A percentile compares a stretch with the other conserved stretches of the same genome.
Evolutionary conservation across 106 monocot genomes (phyloP).

Genomic region (Chionographis japonica): DNA sequence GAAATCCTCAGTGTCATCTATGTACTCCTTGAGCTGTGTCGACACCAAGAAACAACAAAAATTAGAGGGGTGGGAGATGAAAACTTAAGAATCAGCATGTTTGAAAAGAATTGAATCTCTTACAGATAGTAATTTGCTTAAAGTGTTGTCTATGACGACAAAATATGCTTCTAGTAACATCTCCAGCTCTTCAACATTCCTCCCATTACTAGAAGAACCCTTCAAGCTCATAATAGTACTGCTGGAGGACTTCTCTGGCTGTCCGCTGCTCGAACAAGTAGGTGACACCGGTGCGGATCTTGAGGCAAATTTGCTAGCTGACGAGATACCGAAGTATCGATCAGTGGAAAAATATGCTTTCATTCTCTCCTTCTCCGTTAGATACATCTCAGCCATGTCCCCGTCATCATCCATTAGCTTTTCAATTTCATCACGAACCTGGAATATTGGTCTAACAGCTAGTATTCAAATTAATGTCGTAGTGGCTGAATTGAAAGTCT

Average conservation of each 20-base stretch:
- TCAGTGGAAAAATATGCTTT: conserved; percentile 19
- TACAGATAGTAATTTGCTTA: conserved; percentile 51
- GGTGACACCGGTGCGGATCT: conserved; percentile 43
- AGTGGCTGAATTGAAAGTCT: not conserved
- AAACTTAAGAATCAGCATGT: not conserved
- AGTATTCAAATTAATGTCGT: not conserved
- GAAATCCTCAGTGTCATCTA: conserved; percentile 65
- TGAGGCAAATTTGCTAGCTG: conserved; percentile 6
- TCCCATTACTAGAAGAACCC: conserved; percentile 12
- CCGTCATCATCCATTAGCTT: conserved; percentile 51
- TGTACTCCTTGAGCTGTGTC: conserved; percentile 51
- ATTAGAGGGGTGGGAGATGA: not conserved
- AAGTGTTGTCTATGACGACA: conserved; percentile 43
- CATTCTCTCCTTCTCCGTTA: conserved; percentile 43
- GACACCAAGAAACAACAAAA: not conserved
- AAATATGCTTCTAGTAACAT: conserved; percentile 67
- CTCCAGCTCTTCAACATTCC: conserved; percentile 52
- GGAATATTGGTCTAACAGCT: not conserved
- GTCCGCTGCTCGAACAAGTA: conserved; percentile 20
- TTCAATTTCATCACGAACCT: conserved; percentile 55
- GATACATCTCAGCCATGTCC: conserved; percentile 63
- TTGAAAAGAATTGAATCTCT: conserved; percentile 8
- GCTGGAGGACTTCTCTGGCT: conserved; percentile 12
- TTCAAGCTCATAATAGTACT: conserved; percentile 9
- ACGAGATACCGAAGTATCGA: not conserved